These are phyloP conservation scores for Rhizopus sp. DNA, from an alignment of 371 early-diverging fungal species.

Conservation along the genomic window DNA sequence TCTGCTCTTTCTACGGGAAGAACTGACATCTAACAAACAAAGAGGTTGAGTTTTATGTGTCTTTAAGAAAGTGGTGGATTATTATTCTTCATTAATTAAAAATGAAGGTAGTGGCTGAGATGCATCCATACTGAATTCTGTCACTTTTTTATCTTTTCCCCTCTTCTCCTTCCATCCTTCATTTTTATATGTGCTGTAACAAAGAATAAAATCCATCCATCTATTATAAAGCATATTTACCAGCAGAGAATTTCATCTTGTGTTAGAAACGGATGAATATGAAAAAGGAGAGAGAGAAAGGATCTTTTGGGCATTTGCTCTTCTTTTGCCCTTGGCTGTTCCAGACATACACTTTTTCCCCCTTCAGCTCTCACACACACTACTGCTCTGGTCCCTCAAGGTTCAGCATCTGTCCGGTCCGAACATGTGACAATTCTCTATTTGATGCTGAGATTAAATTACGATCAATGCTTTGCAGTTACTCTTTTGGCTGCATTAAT, in stretches of 20 bases:
- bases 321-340: not conserved
- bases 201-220: constrained; percentile 9
- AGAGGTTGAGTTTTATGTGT: not conserved
- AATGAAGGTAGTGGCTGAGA: constrained; percentile 3
- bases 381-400: no score
- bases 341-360: not conserved
- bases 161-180: constrained; percentile 20
- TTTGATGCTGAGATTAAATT: no score
- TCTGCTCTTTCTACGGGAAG: constrained; percentile 94
- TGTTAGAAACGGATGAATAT: constrained; percentile 7
- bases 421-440: no score
- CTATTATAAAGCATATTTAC: constrained; percentile 18
- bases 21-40: constrained; percentile 75
- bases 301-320: constrained; percentile 3
- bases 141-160: not conserved
- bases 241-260: constrained; percentile 42
- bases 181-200: constrained; percentile 2
- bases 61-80: not conserved
- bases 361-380: no score
- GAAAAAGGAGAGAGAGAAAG: constrained; percentile 8
- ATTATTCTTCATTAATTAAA: not conserved
- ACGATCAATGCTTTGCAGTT: no score
- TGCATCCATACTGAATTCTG: not conserved
- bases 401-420: no score
- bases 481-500: not conserved